Conservation (phyloP, 306 rosid genomes). For the Hippophae gyantsensis region DNA sequence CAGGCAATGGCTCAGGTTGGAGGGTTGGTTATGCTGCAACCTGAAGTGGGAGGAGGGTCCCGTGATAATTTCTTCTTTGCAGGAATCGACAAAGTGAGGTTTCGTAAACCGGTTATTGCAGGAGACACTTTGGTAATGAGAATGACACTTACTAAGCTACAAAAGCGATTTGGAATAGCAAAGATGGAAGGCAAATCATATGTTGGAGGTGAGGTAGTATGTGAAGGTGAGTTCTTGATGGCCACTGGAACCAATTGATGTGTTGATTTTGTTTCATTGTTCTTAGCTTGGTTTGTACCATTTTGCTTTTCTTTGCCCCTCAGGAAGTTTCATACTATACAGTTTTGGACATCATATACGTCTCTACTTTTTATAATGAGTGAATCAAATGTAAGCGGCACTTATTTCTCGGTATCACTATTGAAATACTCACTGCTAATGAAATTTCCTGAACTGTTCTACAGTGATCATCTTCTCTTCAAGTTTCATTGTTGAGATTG, state of each 20-base stretch:
- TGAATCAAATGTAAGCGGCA: too few relatives aligned
- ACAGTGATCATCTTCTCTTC: too few relatives aligned
- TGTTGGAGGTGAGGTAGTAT: constrained; percentile 86
- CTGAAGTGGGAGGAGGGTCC: constrained; percentile 86
- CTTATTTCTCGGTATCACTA: too few relatives aligned
- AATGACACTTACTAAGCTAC: constrained; percentile 77
- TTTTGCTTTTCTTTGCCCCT: not conserved
- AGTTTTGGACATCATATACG: too few relatives aligned
- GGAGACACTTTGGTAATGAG: constrained; percentile 93
- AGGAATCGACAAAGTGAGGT: constrained; percentile 86
- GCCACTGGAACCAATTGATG: constrained; percentile 33
- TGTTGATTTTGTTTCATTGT: constrained; percentile 7
- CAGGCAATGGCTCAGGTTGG: constrained; percentile 99
- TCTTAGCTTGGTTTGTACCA: not conserved
- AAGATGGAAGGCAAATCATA: constrained; percentile 94
- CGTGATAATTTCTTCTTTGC: constrained; percentile 81
- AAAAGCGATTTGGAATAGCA: constrained; percentile 80
- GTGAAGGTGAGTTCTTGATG: constrained; percentile 83
- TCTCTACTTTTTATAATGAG: too few relatives aligned
- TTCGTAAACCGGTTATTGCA: constrained; percentile 81
- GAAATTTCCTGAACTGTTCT: too few relatives aligned
- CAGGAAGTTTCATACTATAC: not conserved
- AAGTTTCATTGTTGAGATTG: too few relatives aligned
- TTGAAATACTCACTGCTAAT: too few relatives aligned
- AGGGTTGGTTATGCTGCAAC: constrained; percentile 84